Percentiles rank a stretch among this genome's conserved stretches.
Evolutionary conservation across 257 asterid species (phyloP).

Genomic region (Eustoma russellianum): DNA sequence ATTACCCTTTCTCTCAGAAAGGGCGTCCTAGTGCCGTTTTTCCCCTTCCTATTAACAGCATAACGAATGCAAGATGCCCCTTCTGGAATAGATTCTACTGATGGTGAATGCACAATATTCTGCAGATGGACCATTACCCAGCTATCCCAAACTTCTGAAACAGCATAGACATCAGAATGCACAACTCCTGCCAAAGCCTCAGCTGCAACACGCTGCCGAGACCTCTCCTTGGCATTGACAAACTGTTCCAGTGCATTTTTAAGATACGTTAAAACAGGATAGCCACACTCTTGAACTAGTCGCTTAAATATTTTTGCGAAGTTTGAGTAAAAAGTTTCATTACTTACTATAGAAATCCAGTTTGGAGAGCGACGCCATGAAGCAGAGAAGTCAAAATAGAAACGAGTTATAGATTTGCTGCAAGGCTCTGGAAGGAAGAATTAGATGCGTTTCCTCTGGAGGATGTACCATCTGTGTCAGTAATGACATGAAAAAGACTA

Average conservation of each 20-base stretch:
- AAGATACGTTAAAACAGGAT: conserved; percentile 66
- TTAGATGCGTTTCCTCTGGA: conserved; percentile 72
- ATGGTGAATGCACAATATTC: conserved; percentile 67
- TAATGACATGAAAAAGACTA: conserved; percentile 79
- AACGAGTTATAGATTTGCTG: conserved; percentile 86
- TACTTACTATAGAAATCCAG: conserved; percentile 89
- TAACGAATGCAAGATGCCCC: conserved; percentile 93
- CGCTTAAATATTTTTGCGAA: conserved; percentile 90
- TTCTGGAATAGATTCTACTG: conserved; percentile 93
- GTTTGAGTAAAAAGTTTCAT: conserved; percentile 73
- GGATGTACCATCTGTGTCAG: conserved; percentile 59
- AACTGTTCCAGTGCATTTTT: conserved; percentile 67
- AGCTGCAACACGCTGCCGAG: conserved; percentile 99
- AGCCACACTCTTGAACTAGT: conserved; percentile 92
- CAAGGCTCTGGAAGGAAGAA: conserved; percentile 76
- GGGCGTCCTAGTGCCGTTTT: conserved; percentile 72
- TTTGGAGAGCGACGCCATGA: conserved; percentile 98
- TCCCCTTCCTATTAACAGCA: conserved; percentile 95
- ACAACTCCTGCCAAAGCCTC: conserved; percentile 93
- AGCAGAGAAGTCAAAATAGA: conserved; percentile 95
- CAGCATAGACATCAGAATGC: conserved; percentile 83
- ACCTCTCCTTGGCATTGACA: conserved; percentile 78
- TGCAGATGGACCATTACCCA: conserved; percentile 72
- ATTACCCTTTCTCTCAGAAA: conserved; percentile 67
- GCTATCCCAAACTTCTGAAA: conserved; percentile 91